Evolutionary conservation across 139 green algal species (phyloP), one percentile per base, ranked within the genome.

Genomic region (Micractinium sp.): DNA sequence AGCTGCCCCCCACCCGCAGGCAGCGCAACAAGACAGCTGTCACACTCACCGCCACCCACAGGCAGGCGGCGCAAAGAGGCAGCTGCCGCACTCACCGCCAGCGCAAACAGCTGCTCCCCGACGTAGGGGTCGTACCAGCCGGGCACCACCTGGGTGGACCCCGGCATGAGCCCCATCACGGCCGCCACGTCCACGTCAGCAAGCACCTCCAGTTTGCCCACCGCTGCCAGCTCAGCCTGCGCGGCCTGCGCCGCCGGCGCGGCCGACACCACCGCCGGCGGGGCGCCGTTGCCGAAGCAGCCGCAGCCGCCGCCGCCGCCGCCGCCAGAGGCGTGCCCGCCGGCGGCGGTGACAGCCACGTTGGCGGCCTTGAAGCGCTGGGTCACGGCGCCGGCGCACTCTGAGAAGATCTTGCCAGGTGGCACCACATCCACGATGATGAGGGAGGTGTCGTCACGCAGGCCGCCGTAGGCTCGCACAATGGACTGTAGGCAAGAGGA

Each of bases 371-470:
- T 89, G 61, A 29, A 23, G 16, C 66, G 41, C 38, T 86, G 85
- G 38, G 56, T 27, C 23, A 25, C 53, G 19, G 86, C 69, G 36
- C 29, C 33, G 22, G 85, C 90, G 19, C 91, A 82, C 18, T 93
- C 91, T 36, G 89, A 85, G 85, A 94, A 96, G 29, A 36, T 87
- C 56, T 88, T 89, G 61, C 78, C 91, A 9, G 81, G 75, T 12
- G 95, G 94, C 29, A 97, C 79, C 74, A 99, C 78, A 90, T 99
- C 97, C 2, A 96, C 84, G 1, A 98, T 90, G 14, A 99, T 92
- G 67, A 99, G 89, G 53, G 94, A 94, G 22, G 96, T 96, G 91
- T 99, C 97, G 82, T 99, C 97, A 20, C 92, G 88, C 80, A 98
- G 90, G 66, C 94, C 93, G 18, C 84, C 85, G 61, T 94, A 90